phyloP scores from a whole-genome alignment of 306 rosid genomes.

The Neltuma alba region DNA sequence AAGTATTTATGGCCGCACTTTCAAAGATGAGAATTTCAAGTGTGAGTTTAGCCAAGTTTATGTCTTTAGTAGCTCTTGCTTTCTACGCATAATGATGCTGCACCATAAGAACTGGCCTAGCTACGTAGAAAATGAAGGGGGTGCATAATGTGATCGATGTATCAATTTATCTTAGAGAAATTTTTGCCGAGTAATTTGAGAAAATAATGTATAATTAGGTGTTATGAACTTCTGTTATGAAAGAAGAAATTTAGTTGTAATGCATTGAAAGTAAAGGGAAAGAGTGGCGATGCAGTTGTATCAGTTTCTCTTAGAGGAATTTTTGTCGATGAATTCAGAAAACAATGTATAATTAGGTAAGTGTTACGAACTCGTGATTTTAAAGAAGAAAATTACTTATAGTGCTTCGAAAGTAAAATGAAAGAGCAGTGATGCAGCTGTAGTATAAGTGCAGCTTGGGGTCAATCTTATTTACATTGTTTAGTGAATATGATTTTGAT shows the following conservation, averaged over 20 bases:
- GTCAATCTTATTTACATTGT: background rate
- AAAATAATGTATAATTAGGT: background rate
- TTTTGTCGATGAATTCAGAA: background rate
- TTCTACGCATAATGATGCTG: background rate
- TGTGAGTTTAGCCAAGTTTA: constrained; percentile 52
- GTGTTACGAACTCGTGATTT: background rate
- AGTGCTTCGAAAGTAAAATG: background rate
- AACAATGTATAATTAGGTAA: background rate
- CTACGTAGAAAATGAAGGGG: background rate
- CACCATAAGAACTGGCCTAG: background rate
- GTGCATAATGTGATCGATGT: background rate
- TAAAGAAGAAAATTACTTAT: background rate
- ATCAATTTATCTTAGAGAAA: background rate
- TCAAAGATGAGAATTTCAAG: constrained; percentile 92
- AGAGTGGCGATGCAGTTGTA: background rate
- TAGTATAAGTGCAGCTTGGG: background rate
- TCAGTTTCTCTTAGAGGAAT: background rate
- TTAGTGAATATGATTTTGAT: background rate
- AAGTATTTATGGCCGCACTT: constrained; percentile 95
- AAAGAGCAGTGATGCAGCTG: background rate
- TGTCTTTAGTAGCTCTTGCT: constrained; percentile 20
- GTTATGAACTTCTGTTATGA: background rate
- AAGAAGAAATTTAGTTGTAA: background rate
- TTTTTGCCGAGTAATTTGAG: background rate
- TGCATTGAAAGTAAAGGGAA: too few species aligned